Conservation (phyloP, 805 yeast genomes). For the Wickerhamiella brachini region DNA sequence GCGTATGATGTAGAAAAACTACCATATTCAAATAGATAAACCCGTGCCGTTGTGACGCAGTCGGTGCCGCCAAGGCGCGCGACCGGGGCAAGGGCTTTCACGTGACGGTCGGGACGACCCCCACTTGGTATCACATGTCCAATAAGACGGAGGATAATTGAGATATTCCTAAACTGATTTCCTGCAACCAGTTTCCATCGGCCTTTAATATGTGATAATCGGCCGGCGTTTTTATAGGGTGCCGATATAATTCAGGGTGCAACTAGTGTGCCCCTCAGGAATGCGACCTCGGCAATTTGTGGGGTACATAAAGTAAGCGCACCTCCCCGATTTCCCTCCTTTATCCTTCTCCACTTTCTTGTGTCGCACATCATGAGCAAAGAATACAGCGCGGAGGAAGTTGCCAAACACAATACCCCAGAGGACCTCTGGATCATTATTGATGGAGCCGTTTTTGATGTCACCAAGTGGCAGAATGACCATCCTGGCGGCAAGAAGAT, state of each 20-base stretch:
- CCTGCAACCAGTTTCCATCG: background rate
- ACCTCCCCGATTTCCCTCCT: background rate
- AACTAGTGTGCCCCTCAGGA: background rate
- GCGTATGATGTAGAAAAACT: no score
- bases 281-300: constrained; percentile 2
- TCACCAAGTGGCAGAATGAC: constrained; percentile 51
- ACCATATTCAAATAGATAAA: no score
- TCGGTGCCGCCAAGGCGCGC: no score
- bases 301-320: constrained; percentile 1
- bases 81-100: background rate
- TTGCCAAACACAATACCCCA: constrained; percentile 56
- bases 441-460: constrained; percentile 67
- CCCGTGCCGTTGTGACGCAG: no score
- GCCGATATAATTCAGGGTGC: background rate
- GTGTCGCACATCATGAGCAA: constrained; percentile 3
- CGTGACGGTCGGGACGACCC: background rate
- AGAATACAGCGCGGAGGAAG: constrained; percentile 29
- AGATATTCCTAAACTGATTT: background rate
- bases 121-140: background rate
- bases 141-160: background rate
- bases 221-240: background rate
- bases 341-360: background rate
- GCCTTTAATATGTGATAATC: background rate
- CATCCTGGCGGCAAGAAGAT: constrained; percentile 80
- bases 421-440: constrained; percentile 77